Evolutionary conservation across 306 rosid species (phyloP).

Genomic region (Morella rubra): DNA sequence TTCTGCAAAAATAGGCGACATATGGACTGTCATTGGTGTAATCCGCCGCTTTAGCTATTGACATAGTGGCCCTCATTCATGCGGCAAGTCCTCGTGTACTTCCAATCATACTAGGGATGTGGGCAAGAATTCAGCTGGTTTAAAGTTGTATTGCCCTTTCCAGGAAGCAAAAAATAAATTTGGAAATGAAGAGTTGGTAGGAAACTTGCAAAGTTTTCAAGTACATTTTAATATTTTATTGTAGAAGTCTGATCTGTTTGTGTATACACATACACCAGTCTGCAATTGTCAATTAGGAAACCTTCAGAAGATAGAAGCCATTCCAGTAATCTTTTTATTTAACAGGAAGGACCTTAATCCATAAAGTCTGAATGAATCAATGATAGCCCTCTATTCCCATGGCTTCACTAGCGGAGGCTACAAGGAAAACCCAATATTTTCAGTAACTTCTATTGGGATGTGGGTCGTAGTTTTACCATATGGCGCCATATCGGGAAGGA

Average conservation of each 20-base stretch:
- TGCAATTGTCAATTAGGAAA: no score
- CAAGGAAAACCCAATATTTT: neutral
- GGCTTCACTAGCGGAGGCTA: neutral
- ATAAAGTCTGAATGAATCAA: neutral
- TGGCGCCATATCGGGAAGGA: slow-evolving; percentile 20
- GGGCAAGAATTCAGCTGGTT: no score
- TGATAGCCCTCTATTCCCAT: neutral
- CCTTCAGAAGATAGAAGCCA: no score
- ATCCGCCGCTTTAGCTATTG: neutral
- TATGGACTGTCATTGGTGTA: neutral
- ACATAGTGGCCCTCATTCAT: neutral
- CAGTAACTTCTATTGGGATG: neutral
- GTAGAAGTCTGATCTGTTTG: no score
- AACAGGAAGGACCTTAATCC: neutral
- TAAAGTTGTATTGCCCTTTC: no score
- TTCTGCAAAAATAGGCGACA: neutral
- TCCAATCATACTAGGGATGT: neutral
- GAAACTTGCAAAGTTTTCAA: no score
- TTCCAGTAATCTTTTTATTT: neutral
- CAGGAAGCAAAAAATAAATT: no score
- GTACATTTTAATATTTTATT: no score
- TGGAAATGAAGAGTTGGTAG: no score
- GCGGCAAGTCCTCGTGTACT: neutral
- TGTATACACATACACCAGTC: no score
- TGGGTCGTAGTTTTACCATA: neutral